These are phyloP conservation scores for Austroboletus festivus DNA, from an alignment of 768 basidiomycete species.

Conservation along the genomic window DNA sequence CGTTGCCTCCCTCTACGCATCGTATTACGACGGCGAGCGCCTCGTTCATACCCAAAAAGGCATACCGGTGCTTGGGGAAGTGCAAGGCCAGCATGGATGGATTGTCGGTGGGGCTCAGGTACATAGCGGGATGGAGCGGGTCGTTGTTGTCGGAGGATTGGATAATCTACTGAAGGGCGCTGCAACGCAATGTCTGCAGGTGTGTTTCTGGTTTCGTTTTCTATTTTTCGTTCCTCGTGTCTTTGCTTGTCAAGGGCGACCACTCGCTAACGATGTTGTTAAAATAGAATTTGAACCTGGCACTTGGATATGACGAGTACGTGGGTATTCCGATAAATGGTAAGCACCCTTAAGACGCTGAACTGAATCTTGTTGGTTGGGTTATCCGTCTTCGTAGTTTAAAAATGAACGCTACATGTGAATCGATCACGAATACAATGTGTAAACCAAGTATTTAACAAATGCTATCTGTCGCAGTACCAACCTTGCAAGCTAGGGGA, in stretches of 20 bases:
- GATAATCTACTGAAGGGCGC: slow-evolving; percentile 98
- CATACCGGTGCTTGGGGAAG: slow-evolving; percentile 71
- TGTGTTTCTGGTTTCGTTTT: slow-evolving; percentile 36
- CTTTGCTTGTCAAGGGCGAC: background rate
- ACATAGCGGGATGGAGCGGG: slow-evolving; percentile 82
- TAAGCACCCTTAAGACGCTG: slow-evolving; percentile 1
- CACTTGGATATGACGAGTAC: slow-evolving; percentile 83
- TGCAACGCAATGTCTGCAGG: slow-evolving; percentile 97
- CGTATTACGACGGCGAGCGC: slow-evolving; percentile 72
- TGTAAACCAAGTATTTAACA: too few relatives aligned
- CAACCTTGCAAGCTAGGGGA: too few relatives aligned
- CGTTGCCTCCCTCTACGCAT: slow-evolving; percentile 68
- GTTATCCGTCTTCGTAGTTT: background rate
- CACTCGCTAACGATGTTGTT: background rate
- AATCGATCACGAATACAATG: background rate
- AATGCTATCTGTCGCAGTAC: too few relatives aligned
- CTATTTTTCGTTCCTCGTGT: background rate
- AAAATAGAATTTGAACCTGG: slow-evolving; percentile 83
- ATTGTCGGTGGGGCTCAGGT: slow-evolving; percentile 91
- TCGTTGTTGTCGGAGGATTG: slow-evolving; percentile 92
- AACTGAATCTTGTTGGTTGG: background rate
- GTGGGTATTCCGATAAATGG: slow-evolving; percentile 60
- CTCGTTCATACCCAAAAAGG: slow-evolving; percentile 66
- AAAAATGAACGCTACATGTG: background rate
- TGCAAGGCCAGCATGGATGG: slow-evolving; percentile 86